Percentiles rank a stretch among this genome's conserved stretches.
Evolutionary conservation across 176 grass and related monocot species (phyloP).

Genomic region (Chrysopogon serrulatus): DNA sequence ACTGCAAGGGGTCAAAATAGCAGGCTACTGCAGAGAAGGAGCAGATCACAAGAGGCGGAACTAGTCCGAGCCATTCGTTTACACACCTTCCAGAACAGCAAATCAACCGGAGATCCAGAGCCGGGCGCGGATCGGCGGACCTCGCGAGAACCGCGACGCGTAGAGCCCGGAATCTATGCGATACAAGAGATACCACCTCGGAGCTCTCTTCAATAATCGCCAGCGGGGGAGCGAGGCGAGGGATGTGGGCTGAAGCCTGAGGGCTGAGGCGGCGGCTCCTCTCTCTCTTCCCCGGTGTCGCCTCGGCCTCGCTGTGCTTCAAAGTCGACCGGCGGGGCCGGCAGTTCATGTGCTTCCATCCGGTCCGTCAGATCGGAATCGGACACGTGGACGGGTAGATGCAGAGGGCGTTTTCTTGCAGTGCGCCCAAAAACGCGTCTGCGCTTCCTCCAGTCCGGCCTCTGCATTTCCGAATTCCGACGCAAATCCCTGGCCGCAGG

Average conservation of each 20-base stretch:
- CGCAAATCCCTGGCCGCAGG: not conserved
- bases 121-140: not conserved
- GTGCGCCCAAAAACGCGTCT: not conserved
- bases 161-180: not conserved
- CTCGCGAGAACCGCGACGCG: not conserved
- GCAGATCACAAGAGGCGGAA: not conserved
- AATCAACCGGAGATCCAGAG: not conserved
- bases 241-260: too few relatives aligned
- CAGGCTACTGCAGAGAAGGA: not conserved
- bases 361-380: not conserved
- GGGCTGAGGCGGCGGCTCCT: not conserved
- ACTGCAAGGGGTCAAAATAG: not conserved
- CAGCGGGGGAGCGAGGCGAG: not conserved
- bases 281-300: not conserved
- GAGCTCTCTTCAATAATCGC: not conserved
- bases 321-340: not conserved
- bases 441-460: not conserved
- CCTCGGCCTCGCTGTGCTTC: not conserved
- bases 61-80: not conserved
- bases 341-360: not conserved
- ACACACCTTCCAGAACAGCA: not conserved
- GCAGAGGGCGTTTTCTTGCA: not conserved
- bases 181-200: not conserved
- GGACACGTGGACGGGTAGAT: slow-evolving; percentile 5
- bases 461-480: not conserved